Evolutionary conservation across 1,284 basidiomycete species (phyloP).

Genomic region (Stygiomarasmius scandens): DNA sequence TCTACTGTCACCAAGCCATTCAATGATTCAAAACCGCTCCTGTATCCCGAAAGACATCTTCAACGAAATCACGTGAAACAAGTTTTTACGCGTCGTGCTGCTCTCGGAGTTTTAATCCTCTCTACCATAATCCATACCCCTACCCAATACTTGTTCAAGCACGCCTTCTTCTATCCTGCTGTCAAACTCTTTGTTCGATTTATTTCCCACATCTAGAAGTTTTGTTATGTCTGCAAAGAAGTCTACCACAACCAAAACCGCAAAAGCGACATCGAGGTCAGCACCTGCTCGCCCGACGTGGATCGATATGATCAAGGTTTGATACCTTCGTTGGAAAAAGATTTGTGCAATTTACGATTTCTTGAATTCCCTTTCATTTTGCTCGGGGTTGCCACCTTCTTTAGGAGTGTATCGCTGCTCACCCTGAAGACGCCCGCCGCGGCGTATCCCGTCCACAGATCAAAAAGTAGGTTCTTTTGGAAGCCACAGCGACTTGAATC

Average conservation of each 20-base stretch:
- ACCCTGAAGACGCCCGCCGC: conserved; percentile 76
- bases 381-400: conserved; percentile 13
- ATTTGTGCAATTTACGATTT: too few species aligned
- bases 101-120: too few species aligned
- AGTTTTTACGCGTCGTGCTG: too few species aligned
- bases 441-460: conserved; percentile 92
- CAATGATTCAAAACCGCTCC: too few species aligned
- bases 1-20: too few species aligned
- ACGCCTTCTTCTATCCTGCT: too few species aligned
- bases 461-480: too few species aligned
- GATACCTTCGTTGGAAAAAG: conserved; percentile 17
- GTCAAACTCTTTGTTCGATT: neutral
- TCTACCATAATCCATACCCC: too few species aligned
- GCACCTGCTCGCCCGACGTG: conserved; percentile 66
- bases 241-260: conserved; percentile 39
- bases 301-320: conserved; percentile 81
- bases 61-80: too few species aligned
- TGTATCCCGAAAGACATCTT: too few species aligned
- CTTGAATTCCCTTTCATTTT: conserved; percentile 6
- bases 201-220: neutral
- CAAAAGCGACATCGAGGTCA: conserved; percentile 43
- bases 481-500: conserved; percentile 10
- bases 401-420: conserved; percentile 80
- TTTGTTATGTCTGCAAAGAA: conserved; percentile 43
- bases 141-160: too few species aligned